These are phyloP conservation scores for Arthrobotrys entomopaga DNA, from an alignment of 2,329 filamentous ascomycete species.

Conservation along the genomic window DNA sequence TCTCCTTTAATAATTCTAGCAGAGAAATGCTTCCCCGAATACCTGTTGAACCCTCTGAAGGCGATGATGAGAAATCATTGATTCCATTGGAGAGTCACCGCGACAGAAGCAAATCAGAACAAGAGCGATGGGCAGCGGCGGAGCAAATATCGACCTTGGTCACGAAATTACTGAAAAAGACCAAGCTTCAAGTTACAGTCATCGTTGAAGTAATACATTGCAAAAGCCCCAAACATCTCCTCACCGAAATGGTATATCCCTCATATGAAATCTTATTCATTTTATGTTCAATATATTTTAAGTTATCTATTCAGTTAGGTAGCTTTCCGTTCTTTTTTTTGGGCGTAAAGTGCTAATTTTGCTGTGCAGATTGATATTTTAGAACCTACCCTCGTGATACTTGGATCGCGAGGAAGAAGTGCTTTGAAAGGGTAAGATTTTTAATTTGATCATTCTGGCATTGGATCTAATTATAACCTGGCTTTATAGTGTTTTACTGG, in stretches of 20 bases:
- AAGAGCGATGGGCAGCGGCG: constrained; percentile 82
- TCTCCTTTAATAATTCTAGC: constrained; percentile 35
- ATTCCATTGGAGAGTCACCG: constrained; percentile 1
- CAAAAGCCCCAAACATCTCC: constrained; percentile 95
- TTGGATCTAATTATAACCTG: constrained; percentile 63
- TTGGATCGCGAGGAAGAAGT: constrained; percentile 89
- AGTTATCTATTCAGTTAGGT: not conserved
- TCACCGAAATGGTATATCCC: constrained; percentile 77
- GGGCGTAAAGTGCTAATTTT: not conserved
- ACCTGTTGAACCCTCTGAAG: constrained; percentile 42
- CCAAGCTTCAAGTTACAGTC: constrained; percentile 87
- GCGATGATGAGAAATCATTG: constrained; percentile 44
- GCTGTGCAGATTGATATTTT: constrained; percentile 78
- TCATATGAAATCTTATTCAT: not conserved
- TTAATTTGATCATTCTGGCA: constrained; percentile 66
- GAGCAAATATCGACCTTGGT: constrained; percentile 85
- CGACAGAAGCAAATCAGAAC: constrained; percentile 69
- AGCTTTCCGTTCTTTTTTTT: not conserved
- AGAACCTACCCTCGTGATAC: constrained; percentile 88
- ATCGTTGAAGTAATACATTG: constrained; percentile 97
- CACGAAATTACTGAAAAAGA: constrained; percentile 87
- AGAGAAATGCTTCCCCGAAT: constrained; percentile 25
- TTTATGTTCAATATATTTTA: too few species aligned
- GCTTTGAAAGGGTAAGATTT: constrained; percentile 84
- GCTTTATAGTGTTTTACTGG: constrained; percentile 79